Percentiles rank a stretch among this genome's conserved stretches.
Conservation (phyloP, 2,329 filamentous ascomycete genomes). For the Amauroascus niger region DNA sequence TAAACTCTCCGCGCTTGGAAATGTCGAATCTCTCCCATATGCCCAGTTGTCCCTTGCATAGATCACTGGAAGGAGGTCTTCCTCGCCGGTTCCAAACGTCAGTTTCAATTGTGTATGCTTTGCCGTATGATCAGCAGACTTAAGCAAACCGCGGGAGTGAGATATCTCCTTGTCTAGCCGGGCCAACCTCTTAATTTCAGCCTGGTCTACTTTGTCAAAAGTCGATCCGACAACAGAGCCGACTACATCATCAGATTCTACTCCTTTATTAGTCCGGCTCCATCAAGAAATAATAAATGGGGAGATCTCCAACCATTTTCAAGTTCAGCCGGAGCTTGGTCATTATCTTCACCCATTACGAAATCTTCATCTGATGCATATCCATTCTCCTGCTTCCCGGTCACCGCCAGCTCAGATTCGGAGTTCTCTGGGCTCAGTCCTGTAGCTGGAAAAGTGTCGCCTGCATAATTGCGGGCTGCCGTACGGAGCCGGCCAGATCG, state of each 20-base stretch:
- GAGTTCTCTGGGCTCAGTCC: conserved; percentile 24
- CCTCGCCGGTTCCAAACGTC: conserved; percentile 43
- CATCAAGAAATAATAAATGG: background rate
- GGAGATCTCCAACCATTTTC: conserved; percentile 6
- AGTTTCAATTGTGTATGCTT: conserved; percentile 41
- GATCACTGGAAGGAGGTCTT: conserved; percentile 42
- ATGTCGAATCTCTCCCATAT: conserved; percentile 37
- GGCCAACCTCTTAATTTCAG: conserved; percentile 5
- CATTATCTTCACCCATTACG: conserved; percentile 19
- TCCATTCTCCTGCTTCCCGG: conserved; percentile 14
- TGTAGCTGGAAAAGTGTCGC: conserved; percentile 29
- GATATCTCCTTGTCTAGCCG: conserved; percentile 21
- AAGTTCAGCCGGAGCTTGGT: conserved; percentile 11
- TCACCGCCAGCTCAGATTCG: conserved; percentile 13
- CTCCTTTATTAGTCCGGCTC: background rate
- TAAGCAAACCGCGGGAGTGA: conserved; percentile 32
- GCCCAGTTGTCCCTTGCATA: conserved; percentile 44
- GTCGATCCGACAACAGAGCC: conserved; percentile 7
- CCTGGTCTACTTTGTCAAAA: background rate
- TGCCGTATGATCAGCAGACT: conserved; percentile 28
- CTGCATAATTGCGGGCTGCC: conserved; percentile 26
- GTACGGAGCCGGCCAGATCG: conserved; percentile 29
- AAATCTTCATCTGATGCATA: conserved; percentile 31
- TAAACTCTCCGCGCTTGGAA: conserved; percentile 41
- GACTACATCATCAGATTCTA: conserved; percentile 13